Conservation (phyloP, 352 stramenopile genomes). For the Pythium plurisporium region DNA sequence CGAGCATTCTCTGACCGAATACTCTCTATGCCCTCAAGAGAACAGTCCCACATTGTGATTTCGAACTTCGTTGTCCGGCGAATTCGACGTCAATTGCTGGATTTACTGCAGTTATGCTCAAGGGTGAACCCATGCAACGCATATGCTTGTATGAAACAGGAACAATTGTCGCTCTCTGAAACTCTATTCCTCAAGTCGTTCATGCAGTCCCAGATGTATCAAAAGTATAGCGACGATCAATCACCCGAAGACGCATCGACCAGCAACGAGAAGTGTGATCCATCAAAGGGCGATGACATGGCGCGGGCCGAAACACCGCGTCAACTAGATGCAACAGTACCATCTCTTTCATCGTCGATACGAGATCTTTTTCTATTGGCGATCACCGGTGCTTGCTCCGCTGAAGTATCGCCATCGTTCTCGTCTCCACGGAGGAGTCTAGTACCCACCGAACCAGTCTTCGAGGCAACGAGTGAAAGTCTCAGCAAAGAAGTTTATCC, state of each 20-base stretch:
- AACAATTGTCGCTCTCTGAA: constrained; percentile 23
- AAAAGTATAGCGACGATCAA: constrained; percentile 24
- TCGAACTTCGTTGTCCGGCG: constrained; percentile 13
- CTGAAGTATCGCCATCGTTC: neutral
- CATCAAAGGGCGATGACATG: no score
- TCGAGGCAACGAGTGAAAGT: neutral
- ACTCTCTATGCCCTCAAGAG: neutral
- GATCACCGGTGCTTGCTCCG: neutral
- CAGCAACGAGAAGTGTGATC: neutral
- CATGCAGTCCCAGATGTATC: constrained; percentile 29
- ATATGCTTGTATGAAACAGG: constrained; percentile 25
- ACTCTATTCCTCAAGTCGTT: constrained; percentile 24
- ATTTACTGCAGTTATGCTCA: constrained; percentile 14
- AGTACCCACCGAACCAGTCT: neutral
- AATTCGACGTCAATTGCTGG: constrained; percentile 15
- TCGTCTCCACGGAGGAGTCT: neutral
- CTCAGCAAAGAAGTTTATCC: neutral
- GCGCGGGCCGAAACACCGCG: no score
- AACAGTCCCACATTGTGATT: neutral
- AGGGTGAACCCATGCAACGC: constrained; percentile 24
- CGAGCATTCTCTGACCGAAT: neutral
- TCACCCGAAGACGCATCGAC: neutral
- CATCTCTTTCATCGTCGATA: neutral
- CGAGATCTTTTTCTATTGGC: neutral
- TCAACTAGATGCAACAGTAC: no score